These are phyloP conservation scores for Marchantia paleacea DNA, from an alignment of 225 moss, liverwort and hornwort species.

Conservation along the genomic window DNA sequence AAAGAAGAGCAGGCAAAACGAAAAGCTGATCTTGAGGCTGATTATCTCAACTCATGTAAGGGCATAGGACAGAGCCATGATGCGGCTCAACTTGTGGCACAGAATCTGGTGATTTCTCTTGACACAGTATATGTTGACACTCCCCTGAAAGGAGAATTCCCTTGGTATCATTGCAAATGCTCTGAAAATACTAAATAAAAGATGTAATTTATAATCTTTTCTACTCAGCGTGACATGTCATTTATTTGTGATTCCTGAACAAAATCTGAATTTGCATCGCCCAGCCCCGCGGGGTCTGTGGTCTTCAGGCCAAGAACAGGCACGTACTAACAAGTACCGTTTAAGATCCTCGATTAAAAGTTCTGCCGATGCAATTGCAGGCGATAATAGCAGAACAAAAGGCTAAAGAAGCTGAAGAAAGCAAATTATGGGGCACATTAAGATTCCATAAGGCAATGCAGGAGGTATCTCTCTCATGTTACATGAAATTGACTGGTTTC, in stretches of 20 bases:
- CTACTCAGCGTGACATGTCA: too few relatives aligned
- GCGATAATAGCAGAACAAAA: constrained; percentile 43
- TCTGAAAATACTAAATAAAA: too few relatives aligned
- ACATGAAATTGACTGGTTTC: background rate
- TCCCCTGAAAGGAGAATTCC: background rate
- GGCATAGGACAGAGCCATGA: constrained; percentile 89
- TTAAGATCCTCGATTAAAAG: too few relatives aligned
- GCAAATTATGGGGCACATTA: constrained; percentile 68
- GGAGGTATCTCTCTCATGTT: constrained; percentile 28
- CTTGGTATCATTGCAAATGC: background rate
- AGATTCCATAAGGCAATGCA: constrained; percentile 79
- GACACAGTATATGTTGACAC: background rate
- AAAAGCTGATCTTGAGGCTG: constrained; percentile 65
- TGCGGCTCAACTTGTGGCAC: constrained; percentile 64
- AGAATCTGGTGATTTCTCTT: constrained; percentile 52
- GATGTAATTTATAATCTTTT: too few relatives aligned
- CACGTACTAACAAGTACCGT: too few relatives aligned
- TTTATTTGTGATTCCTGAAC: too few relatives aligned
- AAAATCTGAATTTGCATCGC: too few relatives aligned
- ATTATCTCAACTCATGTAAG: constrained; percentile 59
- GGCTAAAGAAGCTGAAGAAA: constrained; percentile 66
- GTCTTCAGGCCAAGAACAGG: too few relatives aligned
- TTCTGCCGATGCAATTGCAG: background rate
- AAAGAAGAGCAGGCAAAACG: constrained; percentile 63
- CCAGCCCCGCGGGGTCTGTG: too few relatives aligned